These are phyloP conservation scores for Aegilops umbellulata DNA, from an alignment of 176 grass and related monocot species.

Conservation along the genomic window DNA sequence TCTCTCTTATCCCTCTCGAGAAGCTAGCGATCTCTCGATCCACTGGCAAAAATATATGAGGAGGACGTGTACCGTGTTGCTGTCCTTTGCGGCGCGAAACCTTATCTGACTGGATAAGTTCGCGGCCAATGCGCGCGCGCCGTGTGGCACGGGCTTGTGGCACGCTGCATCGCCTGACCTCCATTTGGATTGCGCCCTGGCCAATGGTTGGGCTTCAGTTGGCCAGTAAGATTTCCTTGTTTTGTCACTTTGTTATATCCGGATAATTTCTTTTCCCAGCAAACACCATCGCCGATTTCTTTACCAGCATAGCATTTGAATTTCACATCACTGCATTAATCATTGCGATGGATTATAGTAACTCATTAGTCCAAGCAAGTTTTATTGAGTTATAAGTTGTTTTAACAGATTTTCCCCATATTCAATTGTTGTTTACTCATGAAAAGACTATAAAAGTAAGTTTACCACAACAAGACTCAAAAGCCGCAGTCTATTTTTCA, in stretches of 20 bases:
- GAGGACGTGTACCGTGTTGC: constrained; percentile 22
- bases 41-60: constrained; percentile 41
- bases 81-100: constrained; percentile 15
- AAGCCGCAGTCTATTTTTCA: too few species aligned
- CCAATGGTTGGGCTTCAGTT: constrained; percentile 29
- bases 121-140: constrained; percentile 35
- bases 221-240: constrained; percentile 6
- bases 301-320: background rate
- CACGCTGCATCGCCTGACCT: background rate
- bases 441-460: background rate
- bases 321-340: background rate
- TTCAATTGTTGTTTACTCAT: background rate
- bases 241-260: background rate
- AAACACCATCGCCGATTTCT: background rate
- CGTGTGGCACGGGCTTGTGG: constrained; percentile 26
- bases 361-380: too few species aligned
- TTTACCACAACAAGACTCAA: too few species aligned
- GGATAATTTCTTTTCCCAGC: background rate
- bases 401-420: background rate
- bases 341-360: too few species aligned
- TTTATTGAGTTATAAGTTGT: too few species aligned
- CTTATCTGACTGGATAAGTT: constrained; percentile 84
- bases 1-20: background rate
- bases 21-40: constrained; percentile 15
- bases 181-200: constrained; percentile 30